A percentile compares a stretch with the other conserved stretches of the same genome.
phyloP scores from a whole-genome alignment of 169 alveolate species.

The Cryptosporidium meleagridis region DNA sequence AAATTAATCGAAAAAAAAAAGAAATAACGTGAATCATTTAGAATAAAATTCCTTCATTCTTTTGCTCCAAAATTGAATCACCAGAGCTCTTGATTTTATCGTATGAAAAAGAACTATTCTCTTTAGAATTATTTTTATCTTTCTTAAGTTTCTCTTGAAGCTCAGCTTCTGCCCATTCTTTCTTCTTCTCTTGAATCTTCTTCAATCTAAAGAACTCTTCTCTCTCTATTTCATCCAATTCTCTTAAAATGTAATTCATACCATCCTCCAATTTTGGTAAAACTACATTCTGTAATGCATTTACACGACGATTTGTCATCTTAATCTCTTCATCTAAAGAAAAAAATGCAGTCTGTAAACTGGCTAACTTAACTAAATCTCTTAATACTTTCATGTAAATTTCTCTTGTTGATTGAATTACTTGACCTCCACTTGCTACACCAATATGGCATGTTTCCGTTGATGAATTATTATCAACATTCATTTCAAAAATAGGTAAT shows the following conservation, averaged over 20 bases:
- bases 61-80: constrained; percentile 44
- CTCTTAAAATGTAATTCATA: constrained; percentile 92
- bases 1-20: neutral
- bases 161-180: constrained; percentile 75
- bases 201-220: constrained; percentile 93
- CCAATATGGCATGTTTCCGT: constrained; percentile 80
- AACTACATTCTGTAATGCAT: constrained; percentile 95
- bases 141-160: constrained; percentile 12
- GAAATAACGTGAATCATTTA: neutral
- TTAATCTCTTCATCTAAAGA: constrained; percentile 95
- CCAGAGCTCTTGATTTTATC: neutral
- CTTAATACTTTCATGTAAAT: constrained; percentile 83
- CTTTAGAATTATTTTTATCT: neutral
- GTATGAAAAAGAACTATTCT: neutral
- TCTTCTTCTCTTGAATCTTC: constrained; percentile 69
- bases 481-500: constrained; percentile 91
- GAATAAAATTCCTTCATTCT: constrained; percentile 52
- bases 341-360: constrained; percentile 92
- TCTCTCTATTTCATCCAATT: constrained; percentile 94
- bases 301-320: constrained; percentile 95
- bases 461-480: constrained; percentile 86
- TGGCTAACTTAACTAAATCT: constrained; percentile 91
- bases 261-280: constrained; percentile 91
- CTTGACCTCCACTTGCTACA: constrained; percentile 87
- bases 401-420: constrained; percentile 84